A percentile compares a stretch with the other conserved stretches of the same genome.
Conservation (phyloP, 176 grass and related monocot genomes). For the Rhipidocladum racemiflorum region DNA sequence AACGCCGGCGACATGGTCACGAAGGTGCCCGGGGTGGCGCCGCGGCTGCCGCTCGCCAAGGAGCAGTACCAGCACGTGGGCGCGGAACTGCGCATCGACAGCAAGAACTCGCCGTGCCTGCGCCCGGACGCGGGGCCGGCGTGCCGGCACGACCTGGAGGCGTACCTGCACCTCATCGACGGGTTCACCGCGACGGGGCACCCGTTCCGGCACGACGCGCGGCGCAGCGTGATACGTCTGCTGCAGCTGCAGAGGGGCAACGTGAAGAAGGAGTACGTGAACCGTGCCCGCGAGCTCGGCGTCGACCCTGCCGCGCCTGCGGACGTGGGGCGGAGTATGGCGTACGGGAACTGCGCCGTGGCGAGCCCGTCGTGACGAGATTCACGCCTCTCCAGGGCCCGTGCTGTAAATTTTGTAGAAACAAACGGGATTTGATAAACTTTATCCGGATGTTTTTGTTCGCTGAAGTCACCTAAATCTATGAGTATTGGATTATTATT, state of each 20-base stretch:
- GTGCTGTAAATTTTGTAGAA: conserved; percentile 37
- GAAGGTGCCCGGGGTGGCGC: conserved; percentile 58
- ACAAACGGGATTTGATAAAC: too few species aligned
- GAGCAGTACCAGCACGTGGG: conserved; percentile 71
- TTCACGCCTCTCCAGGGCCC: not conserved
- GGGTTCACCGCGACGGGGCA: conserved; percentile 68
- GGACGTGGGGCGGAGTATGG: conserved; percentile 42
- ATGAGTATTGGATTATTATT: too few species aligned
- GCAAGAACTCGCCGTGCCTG: conserved; percentile 70
- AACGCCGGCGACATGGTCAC: conserved; percentile 84
- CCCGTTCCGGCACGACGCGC: conserved; percentile 69
- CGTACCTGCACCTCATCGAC: conserved; percentile 91
- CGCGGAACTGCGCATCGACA: conserved; percentile 67
- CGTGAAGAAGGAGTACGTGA: conserved; percentile 82
- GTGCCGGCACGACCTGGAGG: conserved; percentile 82
- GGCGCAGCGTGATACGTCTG: conserved; percentile 61
- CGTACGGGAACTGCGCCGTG: conserved; percentile 41
- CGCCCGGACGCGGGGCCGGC: conserved; percentile 60
- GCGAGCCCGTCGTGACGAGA: conserved; percentile 43
- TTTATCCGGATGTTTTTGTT: too few species aligned
- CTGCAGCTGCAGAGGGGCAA: conserved; percentile 63
- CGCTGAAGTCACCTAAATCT: too few species aligned
- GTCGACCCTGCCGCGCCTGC: conserved; percentile 53
- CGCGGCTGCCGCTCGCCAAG: conserved; percentile 32
- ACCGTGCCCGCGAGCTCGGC: conserved; percentile 52